Base-by-base conservation (phyloP, 148 eudicot genomes). In the Camellia japonica region DNA sequence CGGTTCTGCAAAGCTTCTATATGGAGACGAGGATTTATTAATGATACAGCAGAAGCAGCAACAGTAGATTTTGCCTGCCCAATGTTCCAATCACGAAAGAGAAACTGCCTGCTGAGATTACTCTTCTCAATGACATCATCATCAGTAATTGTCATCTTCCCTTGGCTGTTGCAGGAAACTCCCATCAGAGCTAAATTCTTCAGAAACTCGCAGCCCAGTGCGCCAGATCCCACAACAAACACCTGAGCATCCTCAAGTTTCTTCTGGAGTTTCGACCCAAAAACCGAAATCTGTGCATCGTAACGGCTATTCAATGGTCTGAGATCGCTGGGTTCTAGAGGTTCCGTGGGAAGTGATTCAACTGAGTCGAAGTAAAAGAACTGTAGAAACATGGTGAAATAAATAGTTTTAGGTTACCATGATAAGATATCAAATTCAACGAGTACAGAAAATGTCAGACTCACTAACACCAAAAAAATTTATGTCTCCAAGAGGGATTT, bases 51-150 rank as follows among this genome's bases (percentile, higher is more conserved):
- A 72, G 95, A 79, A 73, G 95, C 97, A 89, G 98, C 97, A 85
- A 94, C 98, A 68, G 93, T 90, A 46, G 98, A 94, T 83, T 94
- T 94, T 66, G 97, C 95, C 86, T 94, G 98, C 84, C 98, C 97
- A 66, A 94, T 94, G 87, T 94, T 94, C 98, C 95, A 94, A 83
- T 94, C 94, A 78, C 97, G 98, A 78, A 94, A 94, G 69, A 94
- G 86, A 82, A 94, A 93, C 70, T 94, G 97, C 86, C 98, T 88
- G 52, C 97, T 94, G 47, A 94, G 93, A 78, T 94, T 94, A 87
- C 97, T 94, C 84, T 93, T 94, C 87, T 94, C 98, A 51, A 94
- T 93, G 60, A 93, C 93, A 81, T 94, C 98, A 87, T 94, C 98
- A 83, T 94, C 98, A 59, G 97, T 94, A 46, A 94, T 83, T 23